Base-by-base conservation (phyloP, 352 stramenopile genomes). In the Phytophthora kernoviae region DNA sequence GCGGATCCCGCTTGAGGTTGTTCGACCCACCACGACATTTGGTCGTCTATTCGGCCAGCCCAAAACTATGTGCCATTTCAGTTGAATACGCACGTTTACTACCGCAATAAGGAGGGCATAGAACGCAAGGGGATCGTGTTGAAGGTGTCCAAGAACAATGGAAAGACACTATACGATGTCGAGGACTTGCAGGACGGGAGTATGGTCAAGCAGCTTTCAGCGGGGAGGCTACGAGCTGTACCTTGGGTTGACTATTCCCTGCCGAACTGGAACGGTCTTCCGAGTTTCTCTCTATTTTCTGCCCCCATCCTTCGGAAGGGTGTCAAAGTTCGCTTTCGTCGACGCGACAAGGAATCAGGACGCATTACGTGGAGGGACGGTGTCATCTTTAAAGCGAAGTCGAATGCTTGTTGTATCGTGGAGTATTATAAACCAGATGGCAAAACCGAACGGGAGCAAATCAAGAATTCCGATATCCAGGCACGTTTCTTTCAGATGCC, bases 41-140 rank as follows among this genome's bases (percentile, higher is more conserved):
- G 53, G 64, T 4, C 68, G 68, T 2, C 42, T 84, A 2, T 89
- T 82, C 54, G 33, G 2, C 53, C 45, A 18, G 60, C 58, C 33
- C 61, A 62, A 0, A 60, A 64, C 14, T 55, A 50, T 15, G 58
- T 68, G 8, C 58, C 51, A 34, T 65, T 75, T 32, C 60, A 71
- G 32, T 40, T 86, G 15, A 85, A 88, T 20, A 62, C 75, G 9
- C 70, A 77, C 5, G 77, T 90, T 12, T 79, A 79, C 11, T 90
- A 88, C 41, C 68, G 71, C 34, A 73, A 53, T 0, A 84, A 80
- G 30, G 68, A 85, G 14, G 80, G 75, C 0, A 15, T 50, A 0
- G 80, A 90, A 49, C 63, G 74, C 0, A 83, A 82, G 48, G 80
- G 75, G 1, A 82, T 88, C 9, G 68, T 90, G 5, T 41, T 88